Conservation (phyloP, 495 filamentous ascomycete genomes). For the Trichoderma gamsii region DNA sequence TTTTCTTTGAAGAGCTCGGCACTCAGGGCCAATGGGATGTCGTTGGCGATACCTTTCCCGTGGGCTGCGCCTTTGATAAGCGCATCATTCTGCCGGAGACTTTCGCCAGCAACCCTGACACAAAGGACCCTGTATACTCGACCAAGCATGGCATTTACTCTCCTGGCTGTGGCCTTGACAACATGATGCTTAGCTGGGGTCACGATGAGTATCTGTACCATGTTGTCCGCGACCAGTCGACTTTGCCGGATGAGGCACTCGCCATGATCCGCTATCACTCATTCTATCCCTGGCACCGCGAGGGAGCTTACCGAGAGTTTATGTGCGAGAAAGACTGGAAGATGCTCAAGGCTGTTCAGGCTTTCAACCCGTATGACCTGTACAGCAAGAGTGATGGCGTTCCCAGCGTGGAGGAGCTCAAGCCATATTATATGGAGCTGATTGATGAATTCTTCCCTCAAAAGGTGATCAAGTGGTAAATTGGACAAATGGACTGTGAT, state of each 20-base stretch:
- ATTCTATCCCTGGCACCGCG: constrained; percentile 86
- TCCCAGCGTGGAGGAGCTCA: constrained; percentile 65
- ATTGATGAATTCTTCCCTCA: constrained; percentile 82
- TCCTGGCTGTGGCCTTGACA: constrained; percentile 69
- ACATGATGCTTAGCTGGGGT: constrained; percentile 84
- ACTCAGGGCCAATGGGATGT: constrained; percentile 87
- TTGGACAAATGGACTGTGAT: neutral
- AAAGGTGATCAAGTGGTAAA: constrained; percentile 69
- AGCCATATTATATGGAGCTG: constrained; percentile 78
- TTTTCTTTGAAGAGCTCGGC: constrained; percentile 60
- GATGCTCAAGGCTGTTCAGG: constrained; percentile 73
- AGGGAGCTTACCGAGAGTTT: constrained; percentile 68
- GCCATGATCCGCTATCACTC: constrained; percentile 88
- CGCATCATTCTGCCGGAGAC: constrained; percentile 72
- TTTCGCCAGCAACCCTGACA: constrained; percentile 68
- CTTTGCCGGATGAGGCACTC: constrained; percentile 69
- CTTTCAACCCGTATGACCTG: constrained; percentile 86
- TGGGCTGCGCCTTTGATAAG: constrained; percentile 76
- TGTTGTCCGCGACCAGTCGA: constrained; percentile 70
- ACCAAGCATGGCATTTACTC: constrained; percentile 72
- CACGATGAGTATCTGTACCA: constrained; percentile 91
- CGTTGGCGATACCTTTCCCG: constrained; percentile 85
- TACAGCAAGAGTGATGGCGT: constrained; percentile 88
- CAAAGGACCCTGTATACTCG: constrained; percentile 56
- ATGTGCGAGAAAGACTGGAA: constrained; percentile 75